Evolutionary conservation across 2,329 filamentous ascomycete genomes (phyloP), one percentile per base, ranked within the genome.

Genomic region (Neofusicoccum umdonicola): DNA sequence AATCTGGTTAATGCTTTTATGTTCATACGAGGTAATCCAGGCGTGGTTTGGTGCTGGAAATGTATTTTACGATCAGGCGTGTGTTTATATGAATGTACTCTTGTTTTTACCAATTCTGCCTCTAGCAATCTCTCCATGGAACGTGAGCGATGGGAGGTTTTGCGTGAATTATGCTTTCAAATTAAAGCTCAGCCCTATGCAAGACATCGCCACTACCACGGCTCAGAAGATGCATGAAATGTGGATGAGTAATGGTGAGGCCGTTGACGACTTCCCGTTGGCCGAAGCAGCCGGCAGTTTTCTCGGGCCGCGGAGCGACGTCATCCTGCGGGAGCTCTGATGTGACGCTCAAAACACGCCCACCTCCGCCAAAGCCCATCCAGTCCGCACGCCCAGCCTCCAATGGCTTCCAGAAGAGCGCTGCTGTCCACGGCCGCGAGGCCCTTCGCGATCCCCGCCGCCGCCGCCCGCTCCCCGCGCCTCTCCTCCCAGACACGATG

Each of bases 401-500:
- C 15, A 39, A 54, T 31, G 37, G 54, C 35, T 42, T 62, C 39
- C 31, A 41, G 42, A 48, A 17, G 52, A 42, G 52, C 41, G 7
- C 39, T 58, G 15, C 62, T 58, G 2, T 50, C 51, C 39, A 44
- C 51, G 44, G 52, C 51, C 62, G 5, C 68, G 69, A 68, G 73
- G 70, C 64, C 70, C 71, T 54, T 68, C 67, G 34, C 68, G 63
- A 47, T 65, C 66, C 35, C n/a, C 50, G 17, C 39, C 22, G 47
- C 65, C 44, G 50, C 62, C 45, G 35, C 62, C 13, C 54, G 50
- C 64, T 48, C 52, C 63, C 2, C 47, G 8, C 60, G 13, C 11
- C 61, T 22, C 66, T 65, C 37, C 66, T 66, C 39, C 37, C 66
- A 71, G 65, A 76, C 74, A 62, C 81, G 84, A 66, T 72, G 68